Percentiles rank a stretch among this genome's conserved stretches.
These are phyloP conservation scores for Suillus cothurnatus DNA, from an alignment of 768 basidiomycete species.

Conservation along the genomic window DNA sequence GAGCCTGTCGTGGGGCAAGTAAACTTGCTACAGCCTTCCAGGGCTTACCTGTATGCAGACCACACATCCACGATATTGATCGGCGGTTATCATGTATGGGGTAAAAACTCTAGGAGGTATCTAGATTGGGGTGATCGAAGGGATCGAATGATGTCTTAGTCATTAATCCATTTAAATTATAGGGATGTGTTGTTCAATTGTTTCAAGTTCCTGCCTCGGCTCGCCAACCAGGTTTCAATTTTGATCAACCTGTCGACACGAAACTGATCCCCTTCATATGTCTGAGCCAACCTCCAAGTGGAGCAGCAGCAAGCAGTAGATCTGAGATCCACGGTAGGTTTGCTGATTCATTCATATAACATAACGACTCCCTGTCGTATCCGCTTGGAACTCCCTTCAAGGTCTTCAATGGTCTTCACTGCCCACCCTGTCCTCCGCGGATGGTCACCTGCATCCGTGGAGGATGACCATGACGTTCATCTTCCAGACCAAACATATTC, in stretches of 20 bases:
- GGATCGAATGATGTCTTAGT: conserved; percentile 3
- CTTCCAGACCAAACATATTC: conserved; percentile 21
- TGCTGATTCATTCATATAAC: conserved; percentile 5
- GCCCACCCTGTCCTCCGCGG: conserved; percentile 22
- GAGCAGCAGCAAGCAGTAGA: not conserved
- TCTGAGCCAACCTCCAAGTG: not conserved
- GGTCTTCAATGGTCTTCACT: conserved; percentile 23
- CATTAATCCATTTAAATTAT: not conserved
- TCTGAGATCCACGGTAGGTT: not conserved
- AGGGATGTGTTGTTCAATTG: conserved; percentile 1
- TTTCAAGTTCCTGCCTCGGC: conserved; percentile 1
- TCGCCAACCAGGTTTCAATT: not conserved
- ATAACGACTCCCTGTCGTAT: not conserved
- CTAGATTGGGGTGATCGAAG: not conserved
- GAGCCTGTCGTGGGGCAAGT: not conserved
- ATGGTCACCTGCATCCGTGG: conserved; percentile 28
- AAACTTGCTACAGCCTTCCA: not conserved
- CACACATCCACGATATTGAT: conserved; percentile 1
- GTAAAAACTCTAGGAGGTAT: not conserved
- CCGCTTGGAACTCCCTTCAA: conserved; percentile 23
- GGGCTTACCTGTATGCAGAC: not conserved
- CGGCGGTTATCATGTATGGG: not conserved
- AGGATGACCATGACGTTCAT: conserved; percentile 31
- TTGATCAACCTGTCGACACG: not conserved
- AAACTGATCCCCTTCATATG: not conserved